Percentiles rank a stretch among this genome's conserved stretches.
Evolutionary conservation across 805 yeast species (phyloP).

Genomic region (Starmerella cellae): DNA sequence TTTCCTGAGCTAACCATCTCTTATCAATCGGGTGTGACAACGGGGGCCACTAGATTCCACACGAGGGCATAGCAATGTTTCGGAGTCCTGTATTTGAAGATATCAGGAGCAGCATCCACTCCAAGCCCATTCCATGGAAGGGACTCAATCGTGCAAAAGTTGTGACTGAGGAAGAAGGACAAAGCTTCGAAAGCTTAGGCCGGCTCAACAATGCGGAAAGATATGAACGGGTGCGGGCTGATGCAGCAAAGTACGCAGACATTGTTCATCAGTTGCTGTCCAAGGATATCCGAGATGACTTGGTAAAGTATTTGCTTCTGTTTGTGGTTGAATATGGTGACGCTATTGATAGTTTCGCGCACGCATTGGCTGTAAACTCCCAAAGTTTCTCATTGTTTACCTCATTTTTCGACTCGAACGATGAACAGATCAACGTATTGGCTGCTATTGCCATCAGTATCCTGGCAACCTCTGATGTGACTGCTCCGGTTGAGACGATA

Average conservation of each 20-base stretch:
- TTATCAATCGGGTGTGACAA: too few relatives aligned
- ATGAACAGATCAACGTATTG: slow-evolving; percentile 44
- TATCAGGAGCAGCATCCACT: slow-evolving; percentile 44
- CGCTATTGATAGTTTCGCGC: slow-evolving; percentile 23
- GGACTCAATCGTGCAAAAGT: slow-evolving; percentile 66
- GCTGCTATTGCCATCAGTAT: slow-evolving; percentile 42
- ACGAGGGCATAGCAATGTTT: slow-evolving; percentile 7
- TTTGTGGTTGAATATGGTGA: slow-evolving; percentile 42
- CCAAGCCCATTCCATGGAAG: slow-evolving; percentile 84
- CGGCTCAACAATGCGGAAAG: slow-evolving; percentile 30
- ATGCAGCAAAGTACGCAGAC: slow-evolving; percentile 40
- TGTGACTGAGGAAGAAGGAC: slow-evolving; percentile 55
- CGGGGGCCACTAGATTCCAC: neutral
- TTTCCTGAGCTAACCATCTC: too few relatives aligned
- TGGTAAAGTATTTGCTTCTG: slow-evolving; percentile 50
- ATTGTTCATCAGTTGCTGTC: slow-evolving; percentile 43
- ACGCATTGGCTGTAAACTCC: slow-evolving; percentile 34
- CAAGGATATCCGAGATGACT: slow-evolving; percentile 46
- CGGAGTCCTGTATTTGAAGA: slow-evolving; percentile 26
- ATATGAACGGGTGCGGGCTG: slow-evolving; percentile 25
- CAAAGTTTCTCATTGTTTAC: slow-evolving; percentile 32
- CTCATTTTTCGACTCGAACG: slow-evolving; percentile 39
- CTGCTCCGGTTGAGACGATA: slow-evolving; percentile 30
- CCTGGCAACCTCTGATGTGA: slow-evolving; percentile 28
- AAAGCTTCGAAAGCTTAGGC: slow-evolving; percentile 41